Percentiles rank a stretch among this genome's conserved stretches.
phyloP scores from a whole-genome alignment of 2,329 filamentous ascomycete species.

The Pseudocercospora musae region DNA sequence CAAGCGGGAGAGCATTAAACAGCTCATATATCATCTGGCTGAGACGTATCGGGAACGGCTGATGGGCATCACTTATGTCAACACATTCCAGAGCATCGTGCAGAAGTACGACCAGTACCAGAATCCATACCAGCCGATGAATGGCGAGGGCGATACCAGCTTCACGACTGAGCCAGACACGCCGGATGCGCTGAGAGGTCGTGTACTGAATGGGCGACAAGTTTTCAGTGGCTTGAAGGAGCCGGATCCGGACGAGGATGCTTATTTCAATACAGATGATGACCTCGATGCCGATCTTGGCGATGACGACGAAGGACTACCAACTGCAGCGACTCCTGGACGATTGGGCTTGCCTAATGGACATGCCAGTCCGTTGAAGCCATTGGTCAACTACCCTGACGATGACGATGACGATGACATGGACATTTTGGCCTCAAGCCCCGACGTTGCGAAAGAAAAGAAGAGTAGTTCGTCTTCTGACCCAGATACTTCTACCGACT shows the following conservation, averaged over 20 bases:
- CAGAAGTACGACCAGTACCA: conserved; percentile 74
- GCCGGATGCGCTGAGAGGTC: conserved; percentile 40
- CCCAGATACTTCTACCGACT: conserved; percentile 16
- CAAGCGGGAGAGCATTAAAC: conserved; percentile 72
- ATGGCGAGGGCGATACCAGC: conserved; percentile 58
- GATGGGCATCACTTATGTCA: conserved; percentile 72
- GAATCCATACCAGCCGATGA: conserved; percentile 41
- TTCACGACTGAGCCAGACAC: conserved; percentile 66
- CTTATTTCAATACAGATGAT: conserved; percentile 89
- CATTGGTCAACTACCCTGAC: conserved; percentile 86
- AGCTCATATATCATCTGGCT: conserved; percentile 78
- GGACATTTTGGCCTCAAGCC: conserved; percentile 52
- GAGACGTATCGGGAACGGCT: conserved; percentile 79
- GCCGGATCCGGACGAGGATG: conserved; percentile 80
- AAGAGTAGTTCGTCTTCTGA: conserved; percentile 32
- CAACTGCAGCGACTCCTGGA: conserved; percentile 21
- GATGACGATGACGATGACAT: conserved; percentile 72
- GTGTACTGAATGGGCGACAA: conserved; percentile 52
- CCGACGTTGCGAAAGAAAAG: conserved; percentile 36
- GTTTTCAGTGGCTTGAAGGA: conserved; percentile 70
- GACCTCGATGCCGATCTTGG: conserved; percentile 68
- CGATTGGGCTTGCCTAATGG: conserved; percentile 54
- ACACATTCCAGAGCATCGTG: conserved; percentile 76
- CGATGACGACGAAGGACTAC: conserved; percentile 35
- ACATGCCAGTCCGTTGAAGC: conserved; percentile 59